These are phyloP conservation scores for Aspergillus nanangensis DNA, from an alignment of 495 filamentous ascomycete species.

Conservation along the genomic window DNA sequence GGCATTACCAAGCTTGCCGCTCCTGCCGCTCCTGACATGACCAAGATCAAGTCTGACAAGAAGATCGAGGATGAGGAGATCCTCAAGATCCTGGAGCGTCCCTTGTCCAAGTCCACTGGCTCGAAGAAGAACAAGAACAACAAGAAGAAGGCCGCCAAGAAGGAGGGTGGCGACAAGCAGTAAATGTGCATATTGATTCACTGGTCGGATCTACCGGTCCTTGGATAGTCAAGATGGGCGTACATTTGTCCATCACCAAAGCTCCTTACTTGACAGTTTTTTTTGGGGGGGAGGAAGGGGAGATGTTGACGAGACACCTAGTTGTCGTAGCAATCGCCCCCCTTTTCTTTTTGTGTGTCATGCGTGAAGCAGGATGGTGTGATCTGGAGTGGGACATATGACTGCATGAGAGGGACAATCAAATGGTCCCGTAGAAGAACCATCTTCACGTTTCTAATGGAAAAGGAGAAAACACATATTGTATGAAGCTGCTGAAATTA, in stretches of 20 bases:
- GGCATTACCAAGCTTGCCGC: conserved; percentile 80
- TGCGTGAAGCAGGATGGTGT: not conserved
- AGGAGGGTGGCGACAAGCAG: conserved; percentile 59
- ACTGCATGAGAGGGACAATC: not conserved
- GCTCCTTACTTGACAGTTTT: too few relatives aligned
- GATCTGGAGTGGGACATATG: not conserved
- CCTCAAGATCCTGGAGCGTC: conserved; percentile 85
- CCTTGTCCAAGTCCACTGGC: conserved; percentile 68
- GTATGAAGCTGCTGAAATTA: conserved; percentile 1
- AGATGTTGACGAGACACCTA: too few relatives aligned
- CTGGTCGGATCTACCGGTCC: conserved; percentile 6
- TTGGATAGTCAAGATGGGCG: conserved; percentile 7
- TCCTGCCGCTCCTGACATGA: conserved; percentile 66
- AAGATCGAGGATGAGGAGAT: conserved; percentile 96
- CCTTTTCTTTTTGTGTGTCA: too few relatives aligned
- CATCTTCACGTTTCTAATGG: conserved; percentile 9
- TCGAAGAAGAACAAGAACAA: conserved; percentile 75
- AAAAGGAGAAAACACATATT: conserved; percentile 9
- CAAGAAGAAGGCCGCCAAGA: conserved; percentile 88
- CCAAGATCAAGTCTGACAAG: conserved; percentile 87
- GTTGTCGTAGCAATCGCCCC: too few relatives aligned
- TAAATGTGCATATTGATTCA: conserved; percentile 26
- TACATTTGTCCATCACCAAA: too few relatives aligned
- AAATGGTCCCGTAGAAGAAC: not conserved
- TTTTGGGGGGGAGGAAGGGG: too few relatives aligned